Conservation (phyloP, 768 basidiomycete species). For the Trametes sanguinea region DNA sequence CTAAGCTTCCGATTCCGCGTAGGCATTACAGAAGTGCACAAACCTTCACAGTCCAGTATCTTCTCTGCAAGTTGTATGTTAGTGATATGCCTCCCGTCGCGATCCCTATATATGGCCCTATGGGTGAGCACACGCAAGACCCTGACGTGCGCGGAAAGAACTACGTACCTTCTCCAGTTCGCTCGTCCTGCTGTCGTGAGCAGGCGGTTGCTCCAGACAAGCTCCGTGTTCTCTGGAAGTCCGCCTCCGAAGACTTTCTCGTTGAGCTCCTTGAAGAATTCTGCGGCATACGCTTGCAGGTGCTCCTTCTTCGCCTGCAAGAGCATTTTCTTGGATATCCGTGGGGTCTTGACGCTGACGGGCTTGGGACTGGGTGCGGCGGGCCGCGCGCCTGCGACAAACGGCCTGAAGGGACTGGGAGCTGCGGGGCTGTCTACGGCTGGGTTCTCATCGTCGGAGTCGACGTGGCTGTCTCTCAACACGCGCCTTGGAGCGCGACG, state of each 20-base stretch:
- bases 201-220: slow-evolving; percentile 70
- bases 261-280: slow-evolving; percentile 66
- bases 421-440: not conserved
- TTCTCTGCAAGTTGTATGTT: slow-evolving; percentile 83
- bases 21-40: not conserved
- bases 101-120: too few species aligned
- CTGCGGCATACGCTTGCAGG: slow-evolving; percentile 53
- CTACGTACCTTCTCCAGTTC: slow-evolving; percentile 56
- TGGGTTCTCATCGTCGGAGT: not conserved
- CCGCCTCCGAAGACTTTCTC: slow-evolving; percentile 51
- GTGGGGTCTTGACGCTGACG: slow-evolving; percentile 23
- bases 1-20: not conserved
- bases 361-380: slow-evolving; percentile 1
- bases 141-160: too few species aligned
- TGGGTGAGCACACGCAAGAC: too few species aligned
- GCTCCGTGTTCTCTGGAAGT: slow-evolving; percentile 54
- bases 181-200: slow-evolving; percentile 72
- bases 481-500: slow-evolving; percentile 16
- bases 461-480: not conserved
- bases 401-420: not conserved
- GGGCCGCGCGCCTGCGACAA: slow-evolving; percentile 1
- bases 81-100: slow-evolving; percentile 57
- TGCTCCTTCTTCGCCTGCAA: slow-evolving; percentile 45
- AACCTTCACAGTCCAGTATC: slow-evolving; percentile 77
- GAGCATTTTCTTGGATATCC: slow-evolving; percentile 43